Conservation (phyloP, 2,329 filamentous ascomycete species). For the Claviceps paspali region DNA sequence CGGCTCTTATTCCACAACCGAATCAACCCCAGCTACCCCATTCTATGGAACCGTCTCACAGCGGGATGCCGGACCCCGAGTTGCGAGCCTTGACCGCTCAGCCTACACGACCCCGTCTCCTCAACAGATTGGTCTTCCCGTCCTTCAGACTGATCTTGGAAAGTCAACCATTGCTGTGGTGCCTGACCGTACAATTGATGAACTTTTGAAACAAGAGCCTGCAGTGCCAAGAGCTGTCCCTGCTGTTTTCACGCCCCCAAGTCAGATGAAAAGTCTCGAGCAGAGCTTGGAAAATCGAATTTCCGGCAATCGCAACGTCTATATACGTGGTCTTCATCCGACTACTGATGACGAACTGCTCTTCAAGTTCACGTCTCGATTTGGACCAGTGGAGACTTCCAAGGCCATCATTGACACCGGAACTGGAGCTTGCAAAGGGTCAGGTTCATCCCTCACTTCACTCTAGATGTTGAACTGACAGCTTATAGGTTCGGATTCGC, state of each 20-base stretch:
- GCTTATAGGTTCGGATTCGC: constrained; percentile 81
- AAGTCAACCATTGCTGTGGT: constrained; percentile 26
- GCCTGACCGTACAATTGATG: constrained; percentile 41
- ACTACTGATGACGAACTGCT: constrained; percentile 90
- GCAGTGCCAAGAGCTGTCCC: constrained; percentile 77
- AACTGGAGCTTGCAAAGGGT: constrained; percentile 94
- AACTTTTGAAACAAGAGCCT: constrained; percentile 60
- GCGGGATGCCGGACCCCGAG: constrained; percentile 43
- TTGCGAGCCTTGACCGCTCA: constrained; percentile 45
- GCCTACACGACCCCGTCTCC: constrained; percentile 54
- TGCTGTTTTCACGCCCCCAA: constrained; percentile 71
- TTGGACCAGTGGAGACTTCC: constrained; percentile 87
- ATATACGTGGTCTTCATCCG: constrained; percentile 89
- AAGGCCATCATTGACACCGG: constrained; percentile 97
- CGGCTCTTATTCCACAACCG: constrained; percentile 52
- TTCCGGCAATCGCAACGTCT: constrained; percentile 88
- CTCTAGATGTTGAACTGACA: constrained; percentile 3
- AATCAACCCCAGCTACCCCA: constrained; percentile 50
- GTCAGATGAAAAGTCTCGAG: constrained; percentile 77
- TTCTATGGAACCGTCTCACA: constrained; percentile 44
- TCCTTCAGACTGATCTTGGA: constrained; percentile 23
- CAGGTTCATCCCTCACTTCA: constrained; percentile 15
- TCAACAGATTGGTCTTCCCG: constrained; percentile 35
- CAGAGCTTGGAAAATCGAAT: constrained; percentile 90
- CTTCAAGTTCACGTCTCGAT: constrained; percentile 66